Conservation (phyloP, 176 grass and related monocot genomes). For the Lolium multiflorum region DNA sequence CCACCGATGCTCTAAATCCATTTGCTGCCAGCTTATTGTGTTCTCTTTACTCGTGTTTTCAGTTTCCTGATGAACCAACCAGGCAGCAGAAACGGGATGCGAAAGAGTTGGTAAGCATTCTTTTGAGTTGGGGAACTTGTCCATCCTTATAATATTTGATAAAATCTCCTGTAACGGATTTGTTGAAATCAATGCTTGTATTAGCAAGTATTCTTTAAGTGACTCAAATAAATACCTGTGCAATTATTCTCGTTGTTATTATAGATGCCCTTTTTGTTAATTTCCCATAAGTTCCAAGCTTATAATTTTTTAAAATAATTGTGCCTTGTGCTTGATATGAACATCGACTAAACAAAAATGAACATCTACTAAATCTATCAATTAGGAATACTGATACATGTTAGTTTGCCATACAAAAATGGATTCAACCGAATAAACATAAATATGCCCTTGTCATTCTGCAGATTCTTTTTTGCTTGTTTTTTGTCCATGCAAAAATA, state of each 20-base stretch:
- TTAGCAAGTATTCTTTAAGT: neutral
- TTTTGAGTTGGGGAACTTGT: neutral
- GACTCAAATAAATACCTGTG: neutral
- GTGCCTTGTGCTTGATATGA: neutral
- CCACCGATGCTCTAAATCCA: neutral
- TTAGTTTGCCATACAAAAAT: neutral
- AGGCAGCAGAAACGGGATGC: constrained; percentile 90
- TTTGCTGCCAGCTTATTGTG: neutral
- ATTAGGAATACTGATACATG: neutral
- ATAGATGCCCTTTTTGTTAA: neutral
- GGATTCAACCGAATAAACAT: neutral
- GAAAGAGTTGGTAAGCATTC: constrained; percentile 81
- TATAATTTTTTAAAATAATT: neutral
- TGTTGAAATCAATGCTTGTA: neutral
- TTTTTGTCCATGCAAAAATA: constrained; percentile 35
- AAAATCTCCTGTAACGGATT: neutral
- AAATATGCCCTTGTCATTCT: neutral
- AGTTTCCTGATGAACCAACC: constrained; percentile 91
- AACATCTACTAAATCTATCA: neutral
- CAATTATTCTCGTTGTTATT: neutral
- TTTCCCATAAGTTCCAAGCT: neutral
- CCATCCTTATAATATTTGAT: neutral
- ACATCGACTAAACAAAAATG: neutral
- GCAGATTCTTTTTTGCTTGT: neutral
- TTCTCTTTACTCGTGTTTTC: constrained; percentile 31